Percentiles rank a stretch among this genome's conserved stretches.
These are phyloP conservation scores for Pythium oligandrum DNA, from an alignment of 352 stramenopile species.

Conservation along the genomic window DNA sequence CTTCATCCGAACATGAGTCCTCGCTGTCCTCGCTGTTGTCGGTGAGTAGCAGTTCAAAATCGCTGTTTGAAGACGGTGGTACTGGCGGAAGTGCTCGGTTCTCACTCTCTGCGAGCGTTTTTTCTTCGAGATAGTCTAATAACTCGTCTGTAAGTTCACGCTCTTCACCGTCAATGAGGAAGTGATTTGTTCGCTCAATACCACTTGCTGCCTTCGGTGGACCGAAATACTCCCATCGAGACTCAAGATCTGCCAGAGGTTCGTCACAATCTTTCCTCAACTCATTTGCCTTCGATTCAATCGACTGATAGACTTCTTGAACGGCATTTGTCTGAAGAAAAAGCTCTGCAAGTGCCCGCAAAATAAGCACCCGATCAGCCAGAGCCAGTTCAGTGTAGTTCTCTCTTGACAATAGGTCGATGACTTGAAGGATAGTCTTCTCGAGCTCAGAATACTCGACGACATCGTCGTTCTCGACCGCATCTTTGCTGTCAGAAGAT, in stretches of 20 bases:
- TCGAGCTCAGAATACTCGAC: conserved; percentile 43
- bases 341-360: conserved; percentile 64
- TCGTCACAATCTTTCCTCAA: conserved; percentile 45
- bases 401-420: conserved; percentile 65
- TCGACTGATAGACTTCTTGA: conserved; percentile 54
- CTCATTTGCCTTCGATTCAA: conserved; percentile 65
- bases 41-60: conserved; percentile 1
- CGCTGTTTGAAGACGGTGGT: conserved; percentile 9
- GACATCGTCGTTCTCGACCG: conserved; percentile 35
- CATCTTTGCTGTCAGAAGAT: conserved; percentile 7
- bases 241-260: conserved; percentile 52
- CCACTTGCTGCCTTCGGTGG: conserved; percentile 36
- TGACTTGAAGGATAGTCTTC: conserved; percentile 47
- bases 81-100: conserved; percentile 36
- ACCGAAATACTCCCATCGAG: conserved; percentile 53
- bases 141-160: conserved; percentile 70
- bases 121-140: conserved; percentile 59
- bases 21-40: conserved; percentile 11
- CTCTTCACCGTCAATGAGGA: conserved; percentile 70
- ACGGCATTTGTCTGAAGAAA: conserved; percentile 46
- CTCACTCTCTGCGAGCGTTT: conserved; percentile 58
- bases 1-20: conserved; percentile 25
- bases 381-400: conserved; percentile 55
- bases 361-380: conserved; percentile 46
- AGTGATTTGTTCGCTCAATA: conserved; percentile 55